Evolutionary conservation across 1,284 basidiomycete species (phyloP).

Genomic region (Rhodotorula glutinis): DNA sequence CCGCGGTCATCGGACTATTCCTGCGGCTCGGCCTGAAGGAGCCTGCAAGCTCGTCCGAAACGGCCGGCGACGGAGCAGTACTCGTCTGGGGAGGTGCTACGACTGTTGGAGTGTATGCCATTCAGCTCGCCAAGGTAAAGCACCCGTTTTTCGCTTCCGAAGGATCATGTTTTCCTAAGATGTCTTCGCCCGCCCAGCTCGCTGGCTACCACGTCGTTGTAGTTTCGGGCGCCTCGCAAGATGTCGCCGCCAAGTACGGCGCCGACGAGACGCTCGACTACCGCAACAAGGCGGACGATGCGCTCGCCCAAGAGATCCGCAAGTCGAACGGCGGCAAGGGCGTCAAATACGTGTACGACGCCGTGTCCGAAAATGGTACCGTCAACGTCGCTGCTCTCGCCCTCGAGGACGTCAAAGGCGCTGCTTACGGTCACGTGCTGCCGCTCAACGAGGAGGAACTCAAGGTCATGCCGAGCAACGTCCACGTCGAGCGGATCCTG

Average conservation of each 20-base stretch:
- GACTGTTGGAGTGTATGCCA: conserved; percentile 47
- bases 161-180: background rate
- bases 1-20: conserved; percentile 48
- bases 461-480: conserved; percentile 2
- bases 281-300: conserved; percentile 39
- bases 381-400: conserved; percentile 37
- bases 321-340: conserved; percentile 12
- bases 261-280: conserved; percentile 46
- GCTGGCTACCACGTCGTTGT: conserved; percentile 46
- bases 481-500: conserved; percentile 30
- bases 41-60: conserved; percentile 5
- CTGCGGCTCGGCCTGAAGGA: conserved; percentile 40
- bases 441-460: conserved; percentile 7
- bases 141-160: background rate
- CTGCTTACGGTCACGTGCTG: conserved; percentile 24
- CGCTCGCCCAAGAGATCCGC: conserved; percentile 35
- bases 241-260: conserved; percentile 40
- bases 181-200: conserved; percentile 14
- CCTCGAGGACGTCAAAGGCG: conserved; percentile 22
- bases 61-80: conserved; percentile 28
- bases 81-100: conserved; percentile 48
- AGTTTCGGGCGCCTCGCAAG: conserved; percentile 42
- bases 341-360: conserved; percentile 43
- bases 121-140: conserved; percentile 46
- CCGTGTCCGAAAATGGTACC: conserved; percentile 37